Evolutionary conservation across 495 filamentous ascomycete species (phyloP).

Genomic region (Neurospora sp.): DNA sequence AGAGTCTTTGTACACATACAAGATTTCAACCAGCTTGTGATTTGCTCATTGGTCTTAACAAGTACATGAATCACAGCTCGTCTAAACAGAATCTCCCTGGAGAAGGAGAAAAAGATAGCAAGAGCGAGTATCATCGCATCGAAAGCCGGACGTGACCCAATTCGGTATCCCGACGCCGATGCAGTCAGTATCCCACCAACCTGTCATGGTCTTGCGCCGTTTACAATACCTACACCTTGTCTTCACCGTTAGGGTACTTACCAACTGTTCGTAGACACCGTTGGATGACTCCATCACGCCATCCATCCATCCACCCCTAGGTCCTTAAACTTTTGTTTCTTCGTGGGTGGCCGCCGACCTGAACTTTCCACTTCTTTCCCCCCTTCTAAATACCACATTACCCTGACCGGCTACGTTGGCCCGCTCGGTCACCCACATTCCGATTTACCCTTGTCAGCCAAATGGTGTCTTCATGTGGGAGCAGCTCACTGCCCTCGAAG

Average conservation of each 20-base stretch:
- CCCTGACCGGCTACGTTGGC: too few species aligned
- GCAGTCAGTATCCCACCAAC: neutral
- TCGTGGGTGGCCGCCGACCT: too few species aligned
- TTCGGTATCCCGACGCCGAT: neutral
- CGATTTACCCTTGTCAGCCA: neutral
- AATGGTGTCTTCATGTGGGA: neutral
- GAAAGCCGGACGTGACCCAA: neutral
- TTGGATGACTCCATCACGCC: neutral
- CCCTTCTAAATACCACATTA: too few species aligned
- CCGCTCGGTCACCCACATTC: neutral
- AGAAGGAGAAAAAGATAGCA: neutral
- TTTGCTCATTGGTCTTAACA: neutral
- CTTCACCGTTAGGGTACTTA: neutral
- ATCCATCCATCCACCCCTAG: neutral
- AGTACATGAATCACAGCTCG: neutral
- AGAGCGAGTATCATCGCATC: neutral
- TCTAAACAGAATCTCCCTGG: neutral
- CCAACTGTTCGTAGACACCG: neutral
- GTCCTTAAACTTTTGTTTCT: neutral
- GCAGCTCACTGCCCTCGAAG: neutral
- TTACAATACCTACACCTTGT: neutral
- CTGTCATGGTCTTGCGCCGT: neutral
- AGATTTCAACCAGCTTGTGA: neutral
- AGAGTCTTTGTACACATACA: neutral
- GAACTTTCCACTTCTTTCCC: too few species aligned